Conservation (phyloP, 2,329 filamentous ascomycete species). For the Neonectria hederae region DNA sequence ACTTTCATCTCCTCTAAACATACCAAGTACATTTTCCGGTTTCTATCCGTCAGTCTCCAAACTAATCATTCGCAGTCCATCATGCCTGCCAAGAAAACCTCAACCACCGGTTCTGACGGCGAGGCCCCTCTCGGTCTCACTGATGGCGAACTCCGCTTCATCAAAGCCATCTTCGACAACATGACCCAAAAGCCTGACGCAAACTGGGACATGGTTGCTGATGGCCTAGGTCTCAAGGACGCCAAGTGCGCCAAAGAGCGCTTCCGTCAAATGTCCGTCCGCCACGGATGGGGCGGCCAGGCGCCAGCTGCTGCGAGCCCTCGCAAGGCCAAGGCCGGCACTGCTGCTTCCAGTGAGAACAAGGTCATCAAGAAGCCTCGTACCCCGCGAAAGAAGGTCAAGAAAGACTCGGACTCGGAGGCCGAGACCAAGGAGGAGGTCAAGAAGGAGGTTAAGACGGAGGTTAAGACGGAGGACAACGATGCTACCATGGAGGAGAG, state of each 20-base stretch:
- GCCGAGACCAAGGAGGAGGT: slow-evolving; percentile 30
- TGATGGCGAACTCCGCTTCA: slow-evolving; percentile 49
- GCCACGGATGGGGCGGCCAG: slow-evolving; percentile 51
- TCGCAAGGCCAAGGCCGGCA: slow-evolving; percentile 41
- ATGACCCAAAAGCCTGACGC: slow-evolving; percentile 53
- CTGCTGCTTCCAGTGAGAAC: slow-evolving; percentile 30
- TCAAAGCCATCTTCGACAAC: slow-evolving; percentile 54
- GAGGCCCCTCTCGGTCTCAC: slow-evolving; percentile 42
- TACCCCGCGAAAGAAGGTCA: slow-evolving; percentile 46
- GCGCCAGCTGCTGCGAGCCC: slow-evolving; percentile 32
- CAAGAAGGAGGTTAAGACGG: slow-evolving; percentile 31
- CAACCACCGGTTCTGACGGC: slow-evolving; percentile 29
- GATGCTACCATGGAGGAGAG: not conserved
- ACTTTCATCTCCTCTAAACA: not conserved
- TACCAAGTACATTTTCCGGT: slow-evolving; percentile 13
- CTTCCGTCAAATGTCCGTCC: slow-evolving; percentile 52
- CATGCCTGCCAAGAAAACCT: slow-evolving; percentile 48
- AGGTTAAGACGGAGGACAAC: slow-evolving; percentile 19
- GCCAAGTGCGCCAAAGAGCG: slow-evolving; percentile 54
- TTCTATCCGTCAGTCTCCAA: not conserved
- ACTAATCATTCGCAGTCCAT: slow-evolving; percentile 9
- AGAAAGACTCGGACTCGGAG: slow-evolving; percentile 37
- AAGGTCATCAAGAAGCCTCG: slow-evolving; percentile 48
- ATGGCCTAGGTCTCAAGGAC: slow-evolving; percentile 50
- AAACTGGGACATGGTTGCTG: slow-evolving; percentile 53